phyloP scores from a whole-genome alignment of 2,329 filamentous ascomycete species.

The Karstenula rhodostoma region DNA sequence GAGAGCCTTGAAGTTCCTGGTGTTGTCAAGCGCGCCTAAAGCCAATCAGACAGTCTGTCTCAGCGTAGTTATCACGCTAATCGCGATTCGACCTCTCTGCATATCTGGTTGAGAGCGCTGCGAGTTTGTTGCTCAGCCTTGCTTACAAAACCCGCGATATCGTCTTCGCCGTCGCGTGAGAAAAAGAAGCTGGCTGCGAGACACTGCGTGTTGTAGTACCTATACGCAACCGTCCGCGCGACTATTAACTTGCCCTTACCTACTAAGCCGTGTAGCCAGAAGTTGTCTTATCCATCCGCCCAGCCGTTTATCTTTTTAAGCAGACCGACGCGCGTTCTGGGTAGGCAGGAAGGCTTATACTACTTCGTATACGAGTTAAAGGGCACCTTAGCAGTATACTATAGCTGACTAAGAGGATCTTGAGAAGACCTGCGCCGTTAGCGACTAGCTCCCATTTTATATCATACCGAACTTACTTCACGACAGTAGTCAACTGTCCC shows the following conservation, averaged over 20 bases:
- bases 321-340: constrained; percentile 32
- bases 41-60: too few relatives aligned
- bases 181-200: constrained; percentile 34
- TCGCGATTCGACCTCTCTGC: too few relatives aligned
- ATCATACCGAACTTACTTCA: too few relatives aligned
- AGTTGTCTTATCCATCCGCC: constrained; percentile 31
- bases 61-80: too few relatives aligned
- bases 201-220: constrained; percentile 12
- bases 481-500: too few relatives aligned
- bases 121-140: too few relatives aligned
- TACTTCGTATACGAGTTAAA: constrained; percentile 32
- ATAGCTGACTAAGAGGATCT: too few relatives aligned
- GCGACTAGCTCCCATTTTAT: too few relatives aligned
- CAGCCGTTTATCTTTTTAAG: constrained; percentile 33
- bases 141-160: neutral
- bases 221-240: constrained; percentile 36
- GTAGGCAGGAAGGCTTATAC: constrained; percentile 31
- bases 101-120: too few relatives aligned
- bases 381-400: constrained; percentile 24
- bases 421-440: too few relatives aligned
- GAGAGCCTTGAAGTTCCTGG: constrained; percentile 11
- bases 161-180: constrained; percentile 22
- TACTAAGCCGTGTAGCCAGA: constrained; percentile 41
- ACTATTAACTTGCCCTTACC: constrained; percentile 47
- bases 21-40: too few relatives aligned